Evolutionary conservation across 2,329 filamentous ascomycete genomes (phyloP), one percentile per base, ranked within the genome.

Genomic region (Xylariaceae sp.): DNA sequence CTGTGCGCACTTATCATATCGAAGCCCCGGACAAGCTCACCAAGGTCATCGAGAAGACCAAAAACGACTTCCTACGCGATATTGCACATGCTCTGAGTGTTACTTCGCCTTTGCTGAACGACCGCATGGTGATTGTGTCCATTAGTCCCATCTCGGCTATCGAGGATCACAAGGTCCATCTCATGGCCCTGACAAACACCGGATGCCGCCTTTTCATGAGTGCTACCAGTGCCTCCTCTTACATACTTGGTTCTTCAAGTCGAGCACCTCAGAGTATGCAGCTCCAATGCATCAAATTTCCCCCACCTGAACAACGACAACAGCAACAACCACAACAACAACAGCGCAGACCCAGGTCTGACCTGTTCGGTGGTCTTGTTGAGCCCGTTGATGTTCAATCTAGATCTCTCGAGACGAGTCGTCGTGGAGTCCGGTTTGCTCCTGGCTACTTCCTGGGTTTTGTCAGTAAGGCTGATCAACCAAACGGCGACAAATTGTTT

Each of bases 281-380:
- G 73, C 87, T 97, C n/a, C 89, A 96, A 65, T 95, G 96, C 69
- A 91, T 99, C 73, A 96, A 95, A 70, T 96, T 96, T 56, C 95
- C 96, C 1, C 95, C 95, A 0, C 73, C 78, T 40, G 76, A 74
- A 62, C 52, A 74, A n/a, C n/a, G n/a, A n/a, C n/a, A n/a, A n/a
- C n/a, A n/a, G n/a, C n/a, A n/a, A n/a, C n/a, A n/a, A n/a, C n/a
- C n/a, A n/a, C n/a, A n/a, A n/a, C n/a, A n/a, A n/a, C n/a, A n/a
- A 62, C 53, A 73, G 70, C 59, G 59, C 60, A 60, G 60, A 59
- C 20, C 57, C 46, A 54, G 63, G 45, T 26, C 52, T 9, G 64
- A 68, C 51, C 58, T 60, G 40, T 71, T 54, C 63, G 69, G 56
- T 66, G 71, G 52, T 59, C 71, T 63, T 12, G 65, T 65, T n/a